phyloP scores from a whole-genome alignment of 768 basidiomycete genomes.

The Ramaria sp. region DNA sequence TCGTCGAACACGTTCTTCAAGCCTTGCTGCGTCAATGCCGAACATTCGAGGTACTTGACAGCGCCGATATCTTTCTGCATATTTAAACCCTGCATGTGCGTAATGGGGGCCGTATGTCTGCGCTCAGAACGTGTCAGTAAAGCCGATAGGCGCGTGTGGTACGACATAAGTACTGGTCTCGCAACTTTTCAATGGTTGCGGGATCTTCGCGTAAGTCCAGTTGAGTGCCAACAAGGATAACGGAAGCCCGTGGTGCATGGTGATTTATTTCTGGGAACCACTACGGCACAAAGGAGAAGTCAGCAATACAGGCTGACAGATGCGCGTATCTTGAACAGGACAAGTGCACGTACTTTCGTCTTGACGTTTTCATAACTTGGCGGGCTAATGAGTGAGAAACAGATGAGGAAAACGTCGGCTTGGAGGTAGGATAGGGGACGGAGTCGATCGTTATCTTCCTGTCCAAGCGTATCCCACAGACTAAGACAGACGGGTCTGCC shows the following conservation, averaged over 20 bases:
- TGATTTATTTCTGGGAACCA: constrained; percentile 98
- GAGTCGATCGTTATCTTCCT: constrained; percentile 98
- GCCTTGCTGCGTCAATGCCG: constrained; percentile 96
- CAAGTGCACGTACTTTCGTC: constrained; percentile 62
- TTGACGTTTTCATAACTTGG: constrained; percentile 98
- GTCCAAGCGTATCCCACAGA: constrained; percentile 99
- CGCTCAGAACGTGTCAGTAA: constrained; percentile 1
- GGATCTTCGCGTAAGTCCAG: constrained; percentile 95
- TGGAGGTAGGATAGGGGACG: constrained; percentile 97
- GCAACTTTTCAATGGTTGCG: constrained; percentile 82
- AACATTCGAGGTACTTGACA: constrained; percentile 93
- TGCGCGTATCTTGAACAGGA: not conserved
- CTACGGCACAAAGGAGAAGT: constrained; percentile 26
- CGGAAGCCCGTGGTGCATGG: constrained; percentile 89
- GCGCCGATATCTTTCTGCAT: constrained; percentile 94
- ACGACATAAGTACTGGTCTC: constrained; percentile 68
- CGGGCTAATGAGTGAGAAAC: constrained; percentile 96
- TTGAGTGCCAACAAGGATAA: constrained; percentile 94
- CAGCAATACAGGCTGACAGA: not conserved
- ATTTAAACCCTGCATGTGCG: constrained; percentile 80
- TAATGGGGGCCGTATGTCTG: constrained; percentile 90
- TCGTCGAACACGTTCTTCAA: constrained; percentile 99
- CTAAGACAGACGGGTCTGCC: constrained; percentile 97
- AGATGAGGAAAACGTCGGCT: constrained; percentile 98
- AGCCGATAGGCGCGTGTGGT: not conserved